These are phyloP conservation scores for Metarhizium sp. DNA, from an alignment of 2,329 filamentous ascomycete species.

Conservation along the genomic window DNA sequence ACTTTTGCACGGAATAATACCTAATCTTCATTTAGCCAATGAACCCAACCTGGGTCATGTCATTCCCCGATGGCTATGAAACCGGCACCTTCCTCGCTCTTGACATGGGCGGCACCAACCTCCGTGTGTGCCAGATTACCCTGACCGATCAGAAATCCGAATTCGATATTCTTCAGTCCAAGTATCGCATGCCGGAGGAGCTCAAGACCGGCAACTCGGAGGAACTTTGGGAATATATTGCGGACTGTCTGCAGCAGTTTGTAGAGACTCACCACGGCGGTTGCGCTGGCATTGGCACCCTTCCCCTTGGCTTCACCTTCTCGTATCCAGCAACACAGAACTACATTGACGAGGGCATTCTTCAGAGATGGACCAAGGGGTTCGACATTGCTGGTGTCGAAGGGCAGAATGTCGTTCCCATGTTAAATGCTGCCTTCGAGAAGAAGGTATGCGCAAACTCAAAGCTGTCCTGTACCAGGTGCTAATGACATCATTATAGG, in stretches of 20 bases:
- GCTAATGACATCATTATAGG: slow-evolving; percentile 32
- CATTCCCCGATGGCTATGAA: slow-evolving; percentile 77
- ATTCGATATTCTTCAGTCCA: slow-evolving; percentile 92
- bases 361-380: slow-evolving; percentile 96
- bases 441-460: slow-evolving; percentile 30
- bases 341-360: slow-evolving; percentile 83
- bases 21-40: slow-evolving; percentile 57
- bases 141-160: slow-evolving; percentile 80
- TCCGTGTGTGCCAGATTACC: slow-evolving; percentile 88
- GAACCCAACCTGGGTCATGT: slow-evolving; percentile 96
- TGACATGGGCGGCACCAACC: slow-evolving; percentile 94
- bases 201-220: slow-evolving; percentile 77
- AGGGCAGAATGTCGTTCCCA: slow-evolving; percentile 80
- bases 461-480: neutral
- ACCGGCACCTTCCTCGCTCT: slow-evolving; percentile 81
- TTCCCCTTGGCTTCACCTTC: slow-evolving; percentile 90
- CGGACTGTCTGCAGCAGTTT: slow-evolving; percentile 86
- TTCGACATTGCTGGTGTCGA: slow-evolving; percentile 92
- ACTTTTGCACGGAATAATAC: neutral
- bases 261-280: slow-evolving; percentile 75
- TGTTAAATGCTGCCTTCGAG: slow-evolving; percentile 70
- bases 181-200: slow-evolving; percentile 90
- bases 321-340: slow-evolving; percentile 91
- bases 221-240: slow-evolving; percentile 91
- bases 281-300: slow-evolving; percentile 47